phyloP scores from a whole-genome alignment of 495 filamentous ascomycete species.

The Aspergillus sclerotiicarbonarius region DNA sequence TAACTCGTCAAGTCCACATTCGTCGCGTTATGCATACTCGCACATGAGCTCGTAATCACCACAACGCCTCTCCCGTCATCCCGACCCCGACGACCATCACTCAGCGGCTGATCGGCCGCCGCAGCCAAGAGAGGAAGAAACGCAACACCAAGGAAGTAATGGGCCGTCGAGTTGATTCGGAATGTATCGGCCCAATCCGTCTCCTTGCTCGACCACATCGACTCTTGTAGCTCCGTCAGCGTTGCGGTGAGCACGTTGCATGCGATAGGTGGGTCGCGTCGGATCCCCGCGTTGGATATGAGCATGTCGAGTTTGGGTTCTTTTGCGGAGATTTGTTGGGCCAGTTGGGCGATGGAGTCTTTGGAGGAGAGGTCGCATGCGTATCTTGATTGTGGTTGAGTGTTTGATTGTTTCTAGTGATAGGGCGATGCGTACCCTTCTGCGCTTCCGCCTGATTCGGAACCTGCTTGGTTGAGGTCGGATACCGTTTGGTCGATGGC shows the following conservation, averaged over 20 bases:
- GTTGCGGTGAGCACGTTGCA: constrained; percentile 40
- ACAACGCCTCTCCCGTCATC: constrained; percentile 41
- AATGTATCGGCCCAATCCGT: constrained; percentile 42
- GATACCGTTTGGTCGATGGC: constrained; percentile 30
- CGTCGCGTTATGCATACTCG: constrained; percentile 48
- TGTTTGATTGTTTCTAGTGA: background rate
- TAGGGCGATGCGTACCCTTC: constrained; percentile 25
- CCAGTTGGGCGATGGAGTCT: constrained; percentile 29
- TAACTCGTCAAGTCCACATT: constrained; percentile 49
- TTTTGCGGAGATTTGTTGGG: constrained; percentile 18
- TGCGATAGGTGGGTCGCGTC: constrained; percentile 35
- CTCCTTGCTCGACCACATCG: constrained; percentile 40
- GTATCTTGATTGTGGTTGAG: constrained; percentile 19
- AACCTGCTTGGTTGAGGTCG: constrained; percentile 33
- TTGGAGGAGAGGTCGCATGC: constrained; percentile 40
- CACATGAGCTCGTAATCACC: constrained; percentile 42
- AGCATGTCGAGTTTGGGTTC: constrained; percentile 40
- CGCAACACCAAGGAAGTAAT: constrained; percentile 44
- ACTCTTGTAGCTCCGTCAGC: constrained; percentile 36
- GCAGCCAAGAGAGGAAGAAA: constrained; percentile 38
- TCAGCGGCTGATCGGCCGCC: constrained; percentile 19
- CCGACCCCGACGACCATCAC: constrained; percentile 19
- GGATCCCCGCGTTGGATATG: constrained; percentile 46
- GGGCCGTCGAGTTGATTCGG: constrained; percentile 41
- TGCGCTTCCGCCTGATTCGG: constrained; percentile 18